Percentiles rank a stretch among this genome's conserved stretches.
phyloP scores from a whole-genome alignment of 208 protist genomes.

The Leishmania tropica region DNA sequence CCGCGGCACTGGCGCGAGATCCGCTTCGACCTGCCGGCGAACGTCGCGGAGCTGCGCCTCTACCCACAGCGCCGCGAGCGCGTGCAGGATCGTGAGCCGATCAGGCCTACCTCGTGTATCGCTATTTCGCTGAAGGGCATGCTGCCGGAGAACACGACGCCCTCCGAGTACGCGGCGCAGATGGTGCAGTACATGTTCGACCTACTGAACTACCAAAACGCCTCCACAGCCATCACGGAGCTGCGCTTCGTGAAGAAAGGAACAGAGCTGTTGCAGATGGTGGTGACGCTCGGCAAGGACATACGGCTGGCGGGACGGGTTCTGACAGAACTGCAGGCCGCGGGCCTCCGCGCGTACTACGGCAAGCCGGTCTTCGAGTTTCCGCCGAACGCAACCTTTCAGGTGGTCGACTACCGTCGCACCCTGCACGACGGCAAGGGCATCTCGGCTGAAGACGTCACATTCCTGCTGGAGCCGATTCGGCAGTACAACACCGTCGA shows the following conservation, averaged over 20 bases:
- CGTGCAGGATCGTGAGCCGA: conserved; percentile 44
- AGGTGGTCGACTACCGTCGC: conserved; percentile 70
- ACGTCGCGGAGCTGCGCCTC: conserved; percentile 75
- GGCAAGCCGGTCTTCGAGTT: conserved; percentile 43
- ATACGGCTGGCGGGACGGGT: conserved; percentile 49
- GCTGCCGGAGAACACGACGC: conserved; percentile 64
- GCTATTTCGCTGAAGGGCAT: conserved; percentile 64
- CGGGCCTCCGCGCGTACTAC: conserved; percentile 64
- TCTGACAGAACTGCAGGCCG: conserved; percentile 54
- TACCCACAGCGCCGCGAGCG: conserved; percentile 57
- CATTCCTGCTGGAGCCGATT: conserved; percentile 58
- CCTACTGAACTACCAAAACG: conserved; percentile 65
- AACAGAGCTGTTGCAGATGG: conserved; percentile 69
- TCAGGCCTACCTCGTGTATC: conserved; percentile 57
- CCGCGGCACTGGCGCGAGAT: conserved; percentile 76
- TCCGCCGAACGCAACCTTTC: conserved; percentile 81
- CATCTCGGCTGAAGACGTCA: conserved; percentile 66
- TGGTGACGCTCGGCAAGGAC: conserved; percentile 74
- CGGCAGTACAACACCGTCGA: conserved; percentile 42
- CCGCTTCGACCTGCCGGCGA: conserved; percentile 72
- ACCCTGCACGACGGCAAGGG: conserved; percentile 51
- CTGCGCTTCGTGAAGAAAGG: conserved; percentile 84
- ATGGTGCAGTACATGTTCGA: conserved; percentile 86
- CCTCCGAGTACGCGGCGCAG: conserved; percentile 65
- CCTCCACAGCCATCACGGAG: conserved; percentile 72